These are phyloP conservation scores for Ceratobasidium sp. DNA, from an alignment of 1,284 basidiomycete species.

Conservation along the genomic window DNA sequence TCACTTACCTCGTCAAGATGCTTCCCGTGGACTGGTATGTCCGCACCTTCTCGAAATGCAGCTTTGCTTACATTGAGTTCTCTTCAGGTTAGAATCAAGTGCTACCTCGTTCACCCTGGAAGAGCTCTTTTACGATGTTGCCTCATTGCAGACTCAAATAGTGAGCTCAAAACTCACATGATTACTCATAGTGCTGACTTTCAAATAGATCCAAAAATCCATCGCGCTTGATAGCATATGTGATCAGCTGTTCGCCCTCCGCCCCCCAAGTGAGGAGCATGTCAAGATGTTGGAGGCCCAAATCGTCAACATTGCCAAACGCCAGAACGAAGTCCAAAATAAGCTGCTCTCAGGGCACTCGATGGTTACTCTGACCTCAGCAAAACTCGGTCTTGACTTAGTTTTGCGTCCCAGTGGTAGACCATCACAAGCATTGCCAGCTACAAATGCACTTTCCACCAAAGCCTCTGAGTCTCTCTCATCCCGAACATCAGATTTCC, in stretches of 20 bases:
- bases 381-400: too few relatives aligned
- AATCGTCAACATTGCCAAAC: background rate
- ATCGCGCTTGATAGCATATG: background rate
- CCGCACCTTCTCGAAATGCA: background rate
- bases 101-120: background rate
- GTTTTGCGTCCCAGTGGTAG: too few relatives aligned
- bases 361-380: too few relatives aligned
- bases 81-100: background rate
- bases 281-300: background rate
- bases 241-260: background rate
- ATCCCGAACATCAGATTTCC: too few relatives aligned
- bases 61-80: background rate
- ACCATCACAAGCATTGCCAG: too few relatives aligned
- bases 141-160: background rate
- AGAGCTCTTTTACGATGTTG: background rate
- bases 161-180: background rate
- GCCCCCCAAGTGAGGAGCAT: background rate
- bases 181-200: background rate
- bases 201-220: background rate
- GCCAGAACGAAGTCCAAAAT: background rate
- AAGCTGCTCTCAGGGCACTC: background rate
- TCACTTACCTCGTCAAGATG: background rate
- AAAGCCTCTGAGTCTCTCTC: too few relatives aligned
- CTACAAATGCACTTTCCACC: too few relatives aligned
- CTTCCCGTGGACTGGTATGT: slow-evolving; percentile 2